These are phyloP conservation scores for Sisymbrium altissimum DNA, from an alignment of 345 rosid genomes.

Conservation along the genomic window DNA sequence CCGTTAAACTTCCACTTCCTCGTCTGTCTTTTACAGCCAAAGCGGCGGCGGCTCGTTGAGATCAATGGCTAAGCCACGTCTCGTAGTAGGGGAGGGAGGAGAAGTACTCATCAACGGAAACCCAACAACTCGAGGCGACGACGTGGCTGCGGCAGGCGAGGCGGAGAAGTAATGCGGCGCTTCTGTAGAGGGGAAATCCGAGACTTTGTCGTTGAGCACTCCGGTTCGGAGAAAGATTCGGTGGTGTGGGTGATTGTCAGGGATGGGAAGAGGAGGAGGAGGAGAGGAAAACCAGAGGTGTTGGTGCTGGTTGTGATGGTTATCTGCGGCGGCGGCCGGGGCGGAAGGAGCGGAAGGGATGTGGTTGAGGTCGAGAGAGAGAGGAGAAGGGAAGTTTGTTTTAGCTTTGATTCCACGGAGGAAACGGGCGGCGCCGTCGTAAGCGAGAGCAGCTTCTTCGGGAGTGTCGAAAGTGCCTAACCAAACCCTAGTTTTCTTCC, in stretches of 20 bases:
- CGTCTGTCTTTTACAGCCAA: slow-evolving; percentile 57
- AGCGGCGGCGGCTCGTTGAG: slow-evolving; percentile 95
- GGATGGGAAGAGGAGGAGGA: slow-evolving; percentile 13
- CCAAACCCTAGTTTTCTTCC: slow-evolving; percentile 97
- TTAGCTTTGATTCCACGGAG: slow-evolving; percentile 91
- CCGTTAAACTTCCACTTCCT: not conserved
- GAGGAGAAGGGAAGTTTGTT: slow-evolving; percentile 84
- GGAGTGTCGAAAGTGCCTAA: slow-evolving; percentile 96
- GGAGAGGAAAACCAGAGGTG: slow-evolving; percentile 39
- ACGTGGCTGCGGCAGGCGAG: not conserved
- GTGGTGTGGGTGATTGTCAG: slow-evolving; percentile 24
- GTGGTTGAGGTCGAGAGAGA: slow-evolving; percentile 63
- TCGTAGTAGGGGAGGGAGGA: slow-evolving; percentile 28
- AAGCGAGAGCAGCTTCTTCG: slow-evolving; percentile 94
- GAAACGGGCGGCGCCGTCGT: slow-evolving; percentile 88
- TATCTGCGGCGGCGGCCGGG: slow-evolving; percentile 18
- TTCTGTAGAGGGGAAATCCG: slow-evolving; percentile 14
- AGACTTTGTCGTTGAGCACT: slow-evolving; percentile 43
- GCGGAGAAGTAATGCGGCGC: slow-evolving; percentile 16
- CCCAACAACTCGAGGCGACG: slow-evolving; percentile 9
- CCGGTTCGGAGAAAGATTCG: slow-evolving; percentile 63
- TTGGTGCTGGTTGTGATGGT: slow-evolving; percentile 17
- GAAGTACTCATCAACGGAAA: slow-evolving; percentile 16
- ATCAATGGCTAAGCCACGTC: slow-evolving; percentile 81
- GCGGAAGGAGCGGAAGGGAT: slow-evolving; percentile 33